Base-by-base conservation (phyloP, 345 rosid genomes). In the Tarenaya hassleriana region DNA sequence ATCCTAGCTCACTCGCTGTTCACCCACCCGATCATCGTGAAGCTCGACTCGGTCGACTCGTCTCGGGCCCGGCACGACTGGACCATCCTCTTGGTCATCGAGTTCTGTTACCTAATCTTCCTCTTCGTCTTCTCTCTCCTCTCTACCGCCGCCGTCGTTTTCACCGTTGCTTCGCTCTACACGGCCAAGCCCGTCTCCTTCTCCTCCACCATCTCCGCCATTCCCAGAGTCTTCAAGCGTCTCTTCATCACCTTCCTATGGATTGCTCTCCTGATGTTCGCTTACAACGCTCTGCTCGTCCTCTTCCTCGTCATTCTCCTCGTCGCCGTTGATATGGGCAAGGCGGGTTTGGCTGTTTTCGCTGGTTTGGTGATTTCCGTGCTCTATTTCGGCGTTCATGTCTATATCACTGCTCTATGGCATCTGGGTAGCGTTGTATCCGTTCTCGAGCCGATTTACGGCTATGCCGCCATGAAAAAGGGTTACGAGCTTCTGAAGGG, bases 361-460 rank as follows among this genome's bases (percentile, higher is more conserved):
- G 63, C 80, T 0, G 24, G 75, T 14, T 3, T 81, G 18, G 72
- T 68, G 6, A 75, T 84, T 42, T 65, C 75, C 52, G 56, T 79
- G 56, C 66, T 83, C 0, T 83, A 81, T 47, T 56, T 83, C 50
- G 88, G 77, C 16, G 91, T 92, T 56, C 97, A 92, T 53, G 86
- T 92, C 11, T 88, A 77, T 49, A 88, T 92, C 48, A 88, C 98
- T 13, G 97, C 95, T 1, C 17, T 81, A 14, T 92, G 97, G 97
- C 98, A 92, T 75, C 51, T 92, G 73, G 98, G 91, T 32, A 92
- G 98, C 41, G 98, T 92, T 47, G 79, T 83, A 7, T 92, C 97
- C 45, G 98, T 92, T 49, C 83, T 92, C 13, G 98, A 88, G 68
- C 91, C 95, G 0, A 21, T 92, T 60, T 83, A 85, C 33, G 98